Base-by-base conservation (phyloP, 2,329 filamentous ascomycete species). In the Neofusicoccum sp. region DNA sequence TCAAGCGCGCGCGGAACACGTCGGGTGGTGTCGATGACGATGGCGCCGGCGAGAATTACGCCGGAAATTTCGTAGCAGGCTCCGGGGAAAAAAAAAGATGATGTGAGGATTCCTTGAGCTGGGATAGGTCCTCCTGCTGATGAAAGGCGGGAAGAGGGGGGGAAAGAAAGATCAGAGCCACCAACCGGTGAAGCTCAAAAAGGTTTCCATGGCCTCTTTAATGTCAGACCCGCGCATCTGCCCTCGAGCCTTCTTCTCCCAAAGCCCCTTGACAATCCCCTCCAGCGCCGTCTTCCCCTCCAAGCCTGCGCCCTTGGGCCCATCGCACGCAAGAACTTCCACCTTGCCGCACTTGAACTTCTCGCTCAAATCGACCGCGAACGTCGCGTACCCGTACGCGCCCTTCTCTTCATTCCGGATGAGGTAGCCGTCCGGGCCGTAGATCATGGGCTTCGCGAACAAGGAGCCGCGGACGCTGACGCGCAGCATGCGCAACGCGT, bases 301-400 rank as follows among this genome's bases (percentile, higher is more conserved):
- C 59, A 71, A 68, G 2, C 68, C 73, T 8, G 69, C 70, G 34
- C 68, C 66, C n/a, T 45, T 54, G 2, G 67, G 71, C 8, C 73
- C 73, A 48, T 75, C 72, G 44, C 73, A 73, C 53, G 72, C 60
- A 44, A 71, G 63, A 28, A 75, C 49, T 54, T 67, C 63, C 4
- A 75, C 73, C 33, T 63, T 65, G 0, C 73, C 73, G 5, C 71
- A 69, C 0, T 58, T 33, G 36, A 63, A 70, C 65, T 74, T 73
- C 63, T 75, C 73, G 53, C 72, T 74, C 20, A 75, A 61, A 33
- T 75, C 71, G 34, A 75, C 71, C 34, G 61, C 66, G 64, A 74
- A 75, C 28, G 69, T 73, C 8, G 73, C 73, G 49, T 75, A 73
- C 3, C 73, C 73, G 31, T 75, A 72, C 1, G 43, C 30, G n/a